Conservation (phyloP, 75 land plant species). For the Picea sitchensis region DNA sequence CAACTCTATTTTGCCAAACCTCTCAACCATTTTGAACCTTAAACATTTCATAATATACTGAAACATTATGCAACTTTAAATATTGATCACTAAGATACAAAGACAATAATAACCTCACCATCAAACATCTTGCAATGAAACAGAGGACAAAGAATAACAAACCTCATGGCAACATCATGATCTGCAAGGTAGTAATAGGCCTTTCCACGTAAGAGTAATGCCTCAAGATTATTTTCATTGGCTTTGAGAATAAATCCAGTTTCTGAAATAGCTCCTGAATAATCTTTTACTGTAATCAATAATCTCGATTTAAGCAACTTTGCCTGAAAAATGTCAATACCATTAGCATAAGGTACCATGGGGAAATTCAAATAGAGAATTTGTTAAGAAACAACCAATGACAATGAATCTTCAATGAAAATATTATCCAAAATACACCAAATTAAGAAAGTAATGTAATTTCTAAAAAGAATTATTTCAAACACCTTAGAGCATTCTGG, state of each 20-base stretch:
- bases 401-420: not conserved
- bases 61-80: no score
- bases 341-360: not conserved
- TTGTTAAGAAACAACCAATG: not conserved
- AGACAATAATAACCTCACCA: not conserved
- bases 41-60: not conserved
- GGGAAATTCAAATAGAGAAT: not conserved
- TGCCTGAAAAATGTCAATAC: slow-evolving; percentile 49
- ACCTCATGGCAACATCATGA: slow-evolving; percentile 97
- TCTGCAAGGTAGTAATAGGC: slow-evolving; percentile 96
- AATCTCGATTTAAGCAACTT: slow-evolving; percentile 68
- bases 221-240: slow-evolving; percentile 88
- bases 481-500: slow-evolving; percentile 74
- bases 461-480: not conserved
- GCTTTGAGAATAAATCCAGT: slow-evolving; percentile 77
- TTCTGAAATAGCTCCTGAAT: slow-evolving; percentile 73
- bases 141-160: slow-evolving; percentile 3
- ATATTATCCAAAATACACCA: not conserved
- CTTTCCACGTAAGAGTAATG: slow-evolving; percentile 88
- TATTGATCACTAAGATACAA: no score
- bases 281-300: slow-evolving; percentile 71
- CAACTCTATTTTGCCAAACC: not conserved
- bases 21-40: not conserved
- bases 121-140: not conserved
- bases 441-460: not conserved